Base-by-base conservation (phyloP, 176 grass and related monocot species). In the Bothriochloa decipiens region DNA sequence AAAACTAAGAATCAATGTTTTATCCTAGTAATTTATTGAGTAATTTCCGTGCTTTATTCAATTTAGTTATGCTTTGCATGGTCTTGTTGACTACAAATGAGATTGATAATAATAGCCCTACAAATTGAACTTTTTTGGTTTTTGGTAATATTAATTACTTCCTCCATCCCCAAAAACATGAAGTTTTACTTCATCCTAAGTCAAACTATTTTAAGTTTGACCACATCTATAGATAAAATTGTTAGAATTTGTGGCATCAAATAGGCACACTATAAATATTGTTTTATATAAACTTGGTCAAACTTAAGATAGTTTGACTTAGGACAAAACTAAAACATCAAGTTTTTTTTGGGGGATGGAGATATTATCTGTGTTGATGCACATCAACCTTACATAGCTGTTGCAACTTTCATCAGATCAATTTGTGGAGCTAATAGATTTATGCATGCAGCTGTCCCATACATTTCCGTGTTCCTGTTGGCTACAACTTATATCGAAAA, bases 111-210 rank as follows among this genome's bases (percentile, higher is more conserved):
- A 49, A 49, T 16, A 16, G 13, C 45, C 43, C 45, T 58, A 46
- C 37, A 77, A 70, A 65, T 22, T 65, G 36, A 88, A 46, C 58
- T 75, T 25, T 20, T 8, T 60, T 53, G 49, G 57, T 22, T 36
- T 57, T 36, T 57, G 52, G 17, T 60, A 60, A 60, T 60, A 60
- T 60, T 60, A 60, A 58, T 63, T 57, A 57, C 53, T 57, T 22
- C 15, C 5, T 52, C 16, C 18, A 55, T 55, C 8, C 8, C 53
- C 22, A 57, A 58, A 58, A 57, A 57, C 55, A n/a, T 58, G 55
- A 10, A 7, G 50, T 20, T 55, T 55, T 55, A 55, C 5, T 55
- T 53, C 20, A 20, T 55, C 17, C 6, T 55, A 55, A 55, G 17
- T 55, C 50, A 55, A 20, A 55, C 50, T 20, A 55, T 55, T 20